Evolutionary conservation across 2,329 filamentous ascomycete species (phyloP).

Genomic region (Phoma herbarum): DNA sequence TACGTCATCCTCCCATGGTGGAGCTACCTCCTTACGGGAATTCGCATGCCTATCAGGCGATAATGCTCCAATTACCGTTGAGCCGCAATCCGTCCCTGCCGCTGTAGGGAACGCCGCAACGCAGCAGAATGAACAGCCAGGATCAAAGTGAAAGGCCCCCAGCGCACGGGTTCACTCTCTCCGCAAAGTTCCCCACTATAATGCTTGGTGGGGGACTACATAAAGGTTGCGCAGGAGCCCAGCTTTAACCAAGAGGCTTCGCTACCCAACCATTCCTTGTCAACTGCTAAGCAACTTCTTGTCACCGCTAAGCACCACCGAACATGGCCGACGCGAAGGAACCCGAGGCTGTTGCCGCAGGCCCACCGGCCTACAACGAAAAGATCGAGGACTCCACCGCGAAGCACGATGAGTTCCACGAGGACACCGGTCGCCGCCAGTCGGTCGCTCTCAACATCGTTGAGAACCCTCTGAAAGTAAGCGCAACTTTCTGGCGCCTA

Average conservation of each 20-base stretch:
- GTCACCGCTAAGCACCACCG: conserved; percentile 20
- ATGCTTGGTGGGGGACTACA: conserved; percentile 15
- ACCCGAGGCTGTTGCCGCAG: conserved; percentile 1
- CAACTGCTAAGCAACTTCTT: conserved; percentile 16
- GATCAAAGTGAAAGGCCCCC: conserved; percentile 2
- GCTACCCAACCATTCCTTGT: conserved; percentile 13
- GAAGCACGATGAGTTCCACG: conserved; percentile 20
- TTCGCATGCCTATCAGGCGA: conserved; percentile 10
- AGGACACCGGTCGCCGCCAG: conserved; percentile 42
- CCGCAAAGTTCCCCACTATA: conserved; percentile 18
- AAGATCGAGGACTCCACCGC: conserved; percentile 17
- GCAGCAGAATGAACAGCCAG: not conserved
- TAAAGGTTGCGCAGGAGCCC: conserved; percentile 16
- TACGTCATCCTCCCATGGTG: conserved; percentile 18
- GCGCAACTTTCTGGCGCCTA: not conserved
- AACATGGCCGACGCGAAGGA: conserved; percentile 23
- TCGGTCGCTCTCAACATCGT: conserved; percentile 59
- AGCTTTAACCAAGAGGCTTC: conserved; percentile 15
- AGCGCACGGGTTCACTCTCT: conserved; percentile 5
- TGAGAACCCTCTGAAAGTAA: conserved; percentile 57
- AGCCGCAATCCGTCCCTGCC: conserved; percentile 11
- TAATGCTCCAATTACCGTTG: conserved; percentile 15
- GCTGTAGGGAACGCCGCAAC: conserved; percentile 1
- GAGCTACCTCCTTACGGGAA: conserved; percentile 11
- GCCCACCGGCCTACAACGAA: conserved; percentile 12